Conservation (phyloP, 2,329 filamentous ascomycete genomes). For the Coleophoma crateriformis region DNA sequence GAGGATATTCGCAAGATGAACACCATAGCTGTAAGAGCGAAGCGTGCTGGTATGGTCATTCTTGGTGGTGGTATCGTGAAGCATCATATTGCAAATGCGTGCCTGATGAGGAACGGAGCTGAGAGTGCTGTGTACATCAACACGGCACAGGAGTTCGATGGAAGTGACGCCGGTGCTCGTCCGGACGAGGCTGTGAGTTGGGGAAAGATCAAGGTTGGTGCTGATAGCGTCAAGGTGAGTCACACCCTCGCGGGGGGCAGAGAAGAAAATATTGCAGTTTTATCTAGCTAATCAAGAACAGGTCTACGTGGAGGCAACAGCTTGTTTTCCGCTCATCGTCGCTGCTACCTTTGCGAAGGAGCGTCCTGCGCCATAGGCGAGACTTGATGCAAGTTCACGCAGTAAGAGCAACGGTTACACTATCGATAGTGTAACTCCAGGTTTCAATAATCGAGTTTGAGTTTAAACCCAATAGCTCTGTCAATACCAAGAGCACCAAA, state of each 20-base stretch:
- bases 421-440: no score
- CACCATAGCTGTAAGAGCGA: slow-evolving; percentile 81
- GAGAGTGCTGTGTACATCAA: slow-evolving; percentile 98
- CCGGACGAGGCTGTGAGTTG: slow-evolving; percentile 97
- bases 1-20: slow-evolving; percentile 93
- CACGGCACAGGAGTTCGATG: slow-evolving; percentile 95
- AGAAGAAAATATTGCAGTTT: no score
- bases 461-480: no score
- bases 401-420: neutral
- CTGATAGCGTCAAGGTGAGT: slow-evolving; percentile 80
- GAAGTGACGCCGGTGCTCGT: slow-evolving; percentile 88
- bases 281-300: slow-evolving; percentile 16
- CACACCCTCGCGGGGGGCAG: neutral
- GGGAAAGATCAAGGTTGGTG: slow-evolving; percentile 94
- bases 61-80: slow-evolving; percentile 93
- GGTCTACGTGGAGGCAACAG: slow-evolving; percentile 61
- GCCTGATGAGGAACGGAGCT: slow-evolving; percentile 94
- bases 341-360: slow-evolving; percentile 60
- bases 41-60: slow-evolving; percentile 90
- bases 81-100: slow-evolving; percentile 97
- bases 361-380: neutral
- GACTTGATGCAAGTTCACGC: neutral
- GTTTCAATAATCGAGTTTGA: no score
- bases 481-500: no score
- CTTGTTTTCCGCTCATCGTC: slow-evolving; percentile 61